These are phyloP conservation scores for Citrus maxima DNA, from an alignment of 345 rosid species.

Conservation along the genomic window DNA sequence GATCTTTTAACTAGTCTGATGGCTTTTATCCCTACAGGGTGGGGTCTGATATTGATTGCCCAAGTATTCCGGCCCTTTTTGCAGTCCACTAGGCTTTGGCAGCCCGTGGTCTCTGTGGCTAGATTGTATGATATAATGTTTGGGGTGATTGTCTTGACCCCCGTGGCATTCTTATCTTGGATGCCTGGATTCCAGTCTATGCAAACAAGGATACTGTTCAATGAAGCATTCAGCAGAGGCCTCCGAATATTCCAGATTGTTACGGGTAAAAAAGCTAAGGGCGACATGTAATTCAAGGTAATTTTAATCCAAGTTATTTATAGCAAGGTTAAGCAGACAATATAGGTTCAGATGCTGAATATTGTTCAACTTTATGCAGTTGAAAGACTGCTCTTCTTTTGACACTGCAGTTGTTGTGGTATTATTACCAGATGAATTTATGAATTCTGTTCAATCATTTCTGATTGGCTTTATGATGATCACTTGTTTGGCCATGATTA, in stretches of 20 bases:
- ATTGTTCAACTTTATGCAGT: background rate
- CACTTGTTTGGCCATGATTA: conserved; percentile 1
- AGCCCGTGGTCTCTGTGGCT: conserved; percentile 68
- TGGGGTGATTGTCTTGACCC: conserved; percentile 78
- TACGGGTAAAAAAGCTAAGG: conserved; percentile 63
- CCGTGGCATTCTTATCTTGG: conserved; percentile 89
- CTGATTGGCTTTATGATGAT: background rate
- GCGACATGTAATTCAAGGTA: conserved; percentile 39
- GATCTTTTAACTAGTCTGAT: conserved; percentile 75
- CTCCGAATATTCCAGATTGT: conserved; percentile 80
- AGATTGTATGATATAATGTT: conserved; percentile 74
- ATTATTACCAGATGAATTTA: background rate
- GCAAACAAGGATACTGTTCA: conserved; percentile 86
- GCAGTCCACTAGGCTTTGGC: conserved; percentile 62
- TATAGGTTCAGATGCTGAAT: background rate
- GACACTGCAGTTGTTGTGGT: background rate
- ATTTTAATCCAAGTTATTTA: background rate
- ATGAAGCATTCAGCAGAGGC: conserved; percentile 92
- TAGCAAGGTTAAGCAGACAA: background rate
- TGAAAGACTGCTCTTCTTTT: background rate
- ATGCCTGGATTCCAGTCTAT: conserved; percentile 91
- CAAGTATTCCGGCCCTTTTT: conserved; percentile 75
- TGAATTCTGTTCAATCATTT: background rate
- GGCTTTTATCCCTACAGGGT: conserved; percentile 92
- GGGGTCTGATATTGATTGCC: conserved; percentile 79